Percentiles rank a stretch among this genome's conserved stretches.
Evolutionary conservation across 176 grass and related monocot genomes (phyloP).

Genomic region (Thinopyrum elongatum): DNA sequence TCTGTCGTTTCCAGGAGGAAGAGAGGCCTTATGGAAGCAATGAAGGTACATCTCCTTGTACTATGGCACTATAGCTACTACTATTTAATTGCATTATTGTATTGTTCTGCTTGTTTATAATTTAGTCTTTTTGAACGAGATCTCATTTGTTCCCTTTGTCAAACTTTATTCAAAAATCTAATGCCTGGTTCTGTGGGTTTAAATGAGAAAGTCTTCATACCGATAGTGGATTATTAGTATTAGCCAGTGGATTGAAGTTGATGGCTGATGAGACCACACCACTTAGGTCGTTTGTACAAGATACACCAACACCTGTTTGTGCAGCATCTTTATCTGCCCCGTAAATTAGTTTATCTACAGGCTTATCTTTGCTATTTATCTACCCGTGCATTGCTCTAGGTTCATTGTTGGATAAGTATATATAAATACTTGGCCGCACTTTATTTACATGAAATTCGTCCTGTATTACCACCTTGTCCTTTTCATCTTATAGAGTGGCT

Average conservation of each 20-base stretch:
- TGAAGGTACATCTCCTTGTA: constrained; percentile 50
- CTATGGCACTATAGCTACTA: not conserved
- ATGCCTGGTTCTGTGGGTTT: not conserved
- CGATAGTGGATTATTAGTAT: not conserved
- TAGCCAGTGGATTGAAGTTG: not conserved
- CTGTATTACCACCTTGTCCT: no score
- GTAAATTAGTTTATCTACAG: not conserved
- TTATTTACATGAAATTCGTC: no score
- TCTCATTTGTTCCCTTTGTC: not conserved
- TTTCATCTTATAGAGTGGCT: no score
- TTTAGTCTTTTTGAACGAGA: not conserved
- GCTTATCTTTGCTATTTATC: not conserved
- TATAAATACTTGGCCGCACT: not conserved
- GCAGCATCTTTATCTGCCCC: not conserved
- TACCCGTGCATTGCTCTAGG: not conserved
- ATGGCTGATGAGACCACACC: not conserved
- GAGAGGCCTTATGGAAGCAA: constrained; percentile 69
- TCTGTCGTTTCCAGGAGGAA: constrained; percentile 65
- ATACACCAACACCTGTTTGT: not conserved
- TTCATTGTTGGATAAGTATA: constrained; percentile 1
- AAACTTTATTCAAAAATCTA: not conserved
- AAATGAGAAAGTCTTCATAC: not conserved
- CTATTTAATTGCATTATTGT: not conserved
- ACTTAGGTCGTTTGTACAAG: not conserved
- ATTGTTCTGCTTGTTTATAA: not conserved